phyloP scores from a whole-genome alignment of 1,284 basidiomycete genomes.

The Ganoderma sinense region DNA sequence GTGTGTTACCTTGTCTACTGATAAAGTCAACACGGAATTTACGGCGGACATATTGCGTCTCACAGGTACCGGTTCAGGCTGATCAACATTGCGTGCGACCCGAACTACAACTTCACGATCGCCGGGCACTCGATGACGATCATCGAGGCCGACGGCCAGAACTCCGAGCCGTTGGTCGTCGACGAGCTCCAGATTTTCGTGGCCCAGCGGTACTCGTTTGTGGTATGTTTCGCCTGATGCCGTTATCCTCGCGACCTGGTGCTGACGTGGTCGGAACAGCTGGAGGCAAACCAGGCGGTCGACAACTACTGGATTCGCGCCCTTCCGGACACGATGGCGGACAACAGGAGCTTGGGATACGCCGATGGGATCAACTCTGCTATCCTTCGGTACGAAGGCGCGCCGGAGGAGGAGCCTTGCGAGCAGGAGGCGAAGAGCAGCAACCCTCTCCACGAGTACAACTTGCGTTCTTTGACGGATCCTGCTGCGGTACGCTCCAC shows the following conservation, averaged over 20 bases:
- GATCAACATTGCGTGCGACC: slow-evolving; percentile 54
- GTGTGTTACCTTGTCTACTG: slow-evolving; percentile 8
- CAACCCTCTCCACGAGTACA: slow-evolving; percentile 38
- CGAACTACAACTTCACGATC: slow-evolving; percentile 46
- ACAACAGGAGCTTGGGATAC: slow-evolving; percentile 35
- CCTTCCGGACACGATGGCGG: slow-evolving; percentile 38
- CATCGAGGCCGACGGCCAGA: slow-evolving; percentile 61
- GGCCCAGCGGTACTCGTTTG: slow-evolving; percentile 46
- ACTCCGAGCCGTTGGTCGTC: slow-evolving; percentile 47
- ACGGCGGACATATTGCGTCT: background rate
- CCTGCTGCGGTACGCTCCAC: slow-evolving; percentile 20
- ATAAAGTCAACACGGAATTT: background rate
- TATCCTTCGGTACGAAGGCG: slow-evolving; percentile 61
- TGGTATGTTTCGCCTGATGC: slow-evolving; percentile 20
- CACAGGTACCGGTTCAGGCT: slow-evolving; percentile 49
- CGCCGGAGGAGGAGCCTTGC: slow-evolving; percentile 32
- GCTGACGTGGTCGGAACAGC: slow-evolving; percentile 13
- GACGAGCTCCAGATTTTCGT: slow-evolving; percentile 49
- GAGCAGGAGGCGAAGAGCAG: slow-evolving; percentile 48
- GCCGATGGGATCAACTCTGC: slow-evolving; percentile 53
- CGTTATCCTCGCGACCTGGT: background rate
- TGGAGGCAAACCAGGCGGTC: slow-evolving; percentile 44
- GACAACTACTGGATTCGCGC: slow-evolving; percentile 54
- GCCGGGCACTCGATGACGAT: slow-evolving; percentile 55
- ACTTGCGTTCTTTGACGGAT: slow-evolving; percentile 31